A percentile compares a stretch with the other conserved stretches of the same genome.
These are phyloP conservation scores for Metarhizium robertsii DNA, from an alignment of 2,329 filamentous ascomycete species.

Conservation along the genomic window DNA sequence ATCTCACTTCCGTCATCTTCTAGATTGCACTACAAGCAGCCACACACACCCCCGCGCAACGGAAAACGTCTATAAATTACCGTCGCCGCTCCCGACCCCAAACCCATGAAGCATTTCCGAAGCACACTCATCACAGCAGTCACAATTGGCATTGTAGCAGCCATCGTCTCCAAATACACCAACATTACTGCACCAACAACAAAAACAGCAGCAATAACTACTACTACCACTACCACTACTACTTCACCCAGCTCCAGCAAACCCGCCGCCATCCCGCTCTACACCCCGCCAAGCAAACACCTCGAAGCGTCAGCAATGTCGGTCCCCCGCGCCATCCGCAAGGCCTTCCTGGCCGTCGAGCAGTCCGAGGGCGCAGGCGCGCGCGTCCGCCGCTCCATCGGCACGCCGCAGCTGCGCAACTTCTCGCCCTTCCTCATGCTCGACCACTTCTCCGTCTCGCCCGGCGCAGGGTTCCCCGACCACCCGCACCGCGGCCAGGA, in stretches of 20 bases:
- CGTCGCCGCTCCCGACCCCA: not conserved
- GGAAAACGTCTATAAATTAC: not conserved
- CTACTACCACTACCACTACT: not conserved
- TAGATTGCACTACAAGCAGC: not conserved
- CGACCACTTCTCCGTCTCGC: constrained; percentile 76
- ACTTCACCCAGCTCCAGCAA: not conserved
- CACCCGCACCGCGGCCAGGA: constrained; percentile 70
- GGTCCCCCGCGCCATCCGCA: constrained; percentile 64
- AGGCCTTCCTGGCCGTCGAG: constrained; percentile 76
- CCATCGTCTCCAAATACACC: not conserved
- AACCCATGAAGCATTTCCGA: not conserved
- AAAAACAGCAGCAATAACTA: not conserved
- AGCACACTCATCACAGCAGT: not conserved
- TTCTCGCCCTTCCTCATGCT: constrained; percentile 94
- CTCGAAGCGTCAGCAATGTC: constrained; percentile 45
- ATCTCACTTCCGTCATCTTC: too few species aligned
- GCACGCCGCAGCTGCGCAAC: constrained; percentile 72
- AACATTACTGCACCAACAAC: not conserved
- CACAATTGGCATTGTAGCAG: not conserved
- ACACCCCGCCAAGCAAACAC: not conserved
- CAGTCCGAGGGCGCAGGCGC: constrained; percentile 85
- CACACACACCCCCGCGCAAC: not conserved
- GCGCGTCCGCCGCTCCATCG: constrained; percentile 76
- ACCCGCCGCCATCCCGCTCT: not conserved
- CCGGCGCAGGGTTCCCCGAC: constrained; percentile 32